A percentile compares a stretch with the other conserved stretches of the same genome.
Conservation (phyloP, 495 filamentous ascomycete species). For the Neurospora sp. region DNA sequence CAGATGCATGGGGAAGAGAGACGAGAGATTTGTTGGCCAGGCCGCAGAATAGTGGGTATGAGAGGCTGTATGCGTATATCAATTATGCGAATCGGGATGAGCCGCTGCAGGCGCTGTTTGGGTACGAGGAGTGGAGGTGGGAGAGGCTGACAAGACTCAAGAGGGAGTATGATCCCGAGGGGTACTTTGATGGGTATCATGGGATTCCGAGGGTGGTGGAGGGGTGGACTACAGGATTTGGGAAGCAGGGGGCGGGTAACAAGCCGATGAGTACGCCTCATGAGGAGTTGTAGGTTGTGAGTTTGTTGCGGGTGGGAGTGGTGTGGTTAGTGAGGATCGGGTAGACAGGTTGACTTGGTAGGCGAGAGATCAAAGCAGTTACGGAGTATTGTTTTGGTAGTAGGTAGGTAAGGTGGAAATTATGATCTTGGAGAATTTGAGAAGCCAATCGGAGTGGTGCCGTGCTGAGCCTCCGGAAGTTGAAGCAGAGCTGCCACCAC, state of each 20-base stretch:
- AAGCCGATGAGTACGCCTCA: neutral
- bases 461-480: neutral
- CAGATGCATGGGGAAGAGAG: neutral
- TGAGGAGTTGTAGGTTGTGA: neutral
- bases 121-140: neutral
- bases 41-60: neutral
- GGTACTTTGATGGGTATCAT: neutral
- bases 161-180: neutral
- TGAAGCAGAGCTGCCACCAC: neutral
- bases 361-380: neutral
- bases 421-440: neutral
- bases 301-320: neutral
- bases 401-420: neutral
- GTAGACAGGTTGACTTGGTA: neutral
- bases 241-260: neutral
- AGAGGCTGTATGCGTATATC: neutral
- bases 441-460: neutral
- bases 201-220: neutral
- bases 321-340: neutral
- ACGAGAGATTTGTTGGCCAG: neutral
- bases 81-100: neutral
- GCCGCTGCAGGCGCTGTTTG: neutral
- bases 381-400: neutral
- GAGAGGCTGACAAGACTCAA: neutral
- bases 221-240: neutral